phyloP scores from a whole-genome alignment of 495 filamentous ascomycete species.

The Tuber aestivum region DNA sequence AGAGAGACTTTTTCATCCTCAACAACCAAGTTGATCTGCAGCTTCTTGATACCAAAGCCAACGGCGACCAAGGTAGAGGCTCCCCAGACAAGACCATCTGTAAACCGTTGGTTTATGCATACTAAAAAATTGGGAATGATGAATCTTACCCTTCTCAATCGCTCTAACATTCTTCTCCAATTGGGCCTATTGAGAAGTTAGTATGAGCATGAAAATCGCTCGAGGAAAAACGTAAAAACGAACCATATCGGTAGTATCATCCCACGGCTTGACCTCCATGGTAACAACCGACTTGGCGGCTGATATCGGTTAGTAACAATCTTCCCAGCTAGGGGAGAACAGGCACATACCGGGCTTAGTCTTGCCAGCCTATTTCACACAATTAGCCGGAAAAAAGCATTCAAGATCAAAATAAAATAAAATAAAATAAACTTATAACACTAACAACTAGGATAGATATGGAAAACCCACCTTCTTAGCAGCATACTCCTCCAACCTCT shows the following conservation, averaged over 20 bases:
- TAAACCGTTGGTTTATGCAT: neutral
- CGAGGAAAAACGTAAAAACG: neutral
- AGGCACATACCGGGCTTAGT: conserved; percentile 29
- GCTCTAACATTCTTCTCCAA: conserved; percentile 75
- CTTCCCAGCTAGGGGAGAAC: neutral
- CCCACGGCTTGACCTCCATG: conserved; percentile 97
- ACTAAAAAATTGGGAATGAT: neutral
- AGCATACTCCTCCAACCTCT: conserved; percentile 85
- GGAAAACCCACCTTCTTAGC: conserved; percentile 71
- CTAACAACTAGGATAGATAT: neutral
- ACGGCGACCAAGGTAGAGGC: conserved; percentile 80
- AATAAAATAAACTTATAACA: neutral
- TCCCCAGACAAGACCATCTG: conserved; percentile 89
- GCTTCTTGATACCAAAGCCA: conserved; percentile 97
- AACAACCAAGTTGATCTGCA: conserved; percentile 95
- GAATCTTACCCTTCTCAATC: conserved; percentile 61
- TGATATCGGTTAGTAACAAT: conserved; percentile 27
- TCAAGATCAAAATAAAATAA: neutral
- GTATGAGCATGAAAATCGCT: conserved; percentile 32
- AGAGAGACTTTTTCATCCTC: conserved; percentile 94
- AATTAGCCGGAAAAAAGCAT: conserved; percentile 7
- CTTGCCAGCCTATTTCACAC: conserved; percentile 25
- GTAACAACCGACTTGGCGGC: conserved; percentile 94
- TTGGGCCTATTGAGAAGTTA: conserved; percentile 56
- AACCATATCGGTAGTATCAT: conserved; percentile 50